Evolutionary conservation across 441 rosid species (phyloP).

Genomic region (Gossypium davidsonii): DNA sequence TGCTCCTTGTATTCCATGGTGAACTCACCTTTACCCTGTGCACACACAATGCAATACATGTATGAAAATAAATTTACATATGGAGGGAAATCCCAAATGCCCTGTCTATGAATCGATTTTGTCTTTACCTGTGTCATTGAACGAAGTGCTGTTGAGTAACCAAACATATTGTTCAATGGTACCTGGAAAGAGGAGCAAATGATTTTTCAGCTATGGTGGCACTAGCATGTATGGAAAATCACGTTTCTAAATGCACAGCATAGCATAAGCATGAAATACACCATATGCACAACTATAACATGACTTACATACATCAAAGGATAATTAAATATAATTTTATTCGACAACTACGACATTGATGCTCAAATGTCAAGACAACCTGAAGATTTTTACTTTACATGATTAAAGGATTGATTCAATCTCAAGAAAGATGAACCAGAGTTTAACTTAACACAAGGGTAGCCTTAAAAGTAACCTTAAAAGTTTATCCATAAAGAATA

Average conservation of each 20-base stretch:
- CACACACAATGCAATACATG: not conserved
- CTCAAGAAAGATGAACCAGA: not conserved
- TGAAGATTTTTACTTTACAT: not conserved
- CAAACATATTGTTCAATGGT: conserved; percentile 95
- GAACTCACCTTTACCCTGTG: conserved; percentile 92
- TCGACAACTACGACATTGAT: not conserved
- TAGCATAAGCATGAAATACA: not conserved
- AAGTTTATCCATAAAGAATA: not conserved
- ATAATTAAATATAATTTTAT: not conserved
- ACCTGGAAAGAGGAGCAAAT: conserved; percentile 43
- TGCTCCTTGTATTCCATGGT: conserved; percentile 99
- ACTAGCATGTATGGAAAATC: not conserved
- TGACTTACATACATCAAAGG: not conserved
- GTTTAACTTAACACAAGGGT: not conserved
- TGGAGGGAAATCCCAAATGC: not conserved
- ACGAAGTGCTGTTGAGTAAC: conserved; percentile 89
- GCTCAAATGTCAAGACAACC: not conserved
- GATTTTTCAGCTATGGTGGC: not conserved
- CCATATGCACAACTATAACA: not conserved
- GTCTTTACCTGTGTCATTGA: conserved; percentile 89
- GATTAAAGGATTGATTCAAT: not conserved
- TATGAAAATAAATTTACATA: not conserved
- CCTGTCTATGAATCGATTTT: not conserved
- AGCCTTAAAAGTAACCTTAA: not conserved
- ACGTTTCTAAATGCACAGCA: not conserved